phyloP scores from a whole-genome alignment of 2,329 filamentous ascomycete genomes.

The Aspergillus hiratsukae region DNA sequence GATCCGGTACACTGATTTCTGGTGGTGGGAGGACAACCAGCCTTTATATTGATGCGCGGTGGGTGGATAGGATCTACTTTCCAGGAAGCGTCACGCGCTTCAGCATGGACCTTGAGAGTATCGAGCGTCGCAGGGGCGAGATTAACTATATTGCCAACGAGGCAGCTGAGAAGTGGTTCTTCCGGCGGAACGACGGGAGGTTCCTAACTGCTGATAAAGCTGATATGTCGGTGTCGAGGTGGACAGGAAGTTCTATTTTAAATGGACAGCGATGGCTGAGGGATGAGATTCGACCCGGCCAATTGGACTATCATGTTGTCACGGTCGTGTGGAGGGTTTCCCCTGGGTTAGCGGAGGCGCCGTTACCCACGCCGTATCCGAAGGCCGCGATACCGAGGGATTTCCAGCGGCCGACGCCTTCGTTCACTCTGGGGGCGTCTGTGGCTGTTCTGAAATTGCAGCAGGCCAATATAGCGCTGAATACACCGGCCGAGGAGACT shows the following conservation, averaged over 20 bases:
- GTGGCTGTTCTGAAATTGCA: not conserved
- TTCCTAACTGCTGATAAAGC: constrained; percentile 28
- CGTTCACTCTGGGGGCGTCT: not conserved
- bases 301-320: constrained; percentile 44
- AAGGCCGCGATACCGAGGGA: not conserved
- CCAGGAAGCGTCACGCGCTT: constrained; percentile 37
- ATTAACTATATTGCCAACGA: constrained; percentile 43
- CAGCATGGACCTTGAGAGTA: constrained; percentile 46
- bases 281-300: constrained; percentile 39
- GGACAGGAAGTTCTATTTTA: constrained; percentile 47
- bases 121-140: constrained; percentile 44
- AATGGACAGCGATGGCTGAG: constrained; percentile 35
- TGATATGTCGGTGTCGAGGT: constrained; percentile 30
- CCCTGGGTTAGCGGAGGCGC: not conserved
- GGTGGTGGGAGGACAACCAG: constrained; percentile 40
- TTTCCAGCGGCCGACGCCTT: not conserved
- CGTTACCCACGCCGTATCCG: not conserved
- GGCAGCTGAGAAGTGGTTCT: constrained; percentile 33
- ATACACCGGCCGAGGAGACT: not conserved
- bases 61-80: constrained; percentile 33
- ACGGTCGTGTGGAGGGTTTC: constrained; percentile 33
- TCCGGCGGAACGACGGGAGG: constrained; percentile 30
- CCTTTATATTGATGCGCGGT: constrained; percentile 31
- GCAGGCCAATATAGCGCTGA: not conserved
- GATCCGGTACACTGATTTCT: constrained; percentile 50